A percentile compares a stretch with the other conserved stretches of the same genome.
These are phyloP conservation scores for Neonectria magnoliae DNA, from an alignment of 2,329 filamentous ascomycete species.

Conservation along the genomic window DNA sequence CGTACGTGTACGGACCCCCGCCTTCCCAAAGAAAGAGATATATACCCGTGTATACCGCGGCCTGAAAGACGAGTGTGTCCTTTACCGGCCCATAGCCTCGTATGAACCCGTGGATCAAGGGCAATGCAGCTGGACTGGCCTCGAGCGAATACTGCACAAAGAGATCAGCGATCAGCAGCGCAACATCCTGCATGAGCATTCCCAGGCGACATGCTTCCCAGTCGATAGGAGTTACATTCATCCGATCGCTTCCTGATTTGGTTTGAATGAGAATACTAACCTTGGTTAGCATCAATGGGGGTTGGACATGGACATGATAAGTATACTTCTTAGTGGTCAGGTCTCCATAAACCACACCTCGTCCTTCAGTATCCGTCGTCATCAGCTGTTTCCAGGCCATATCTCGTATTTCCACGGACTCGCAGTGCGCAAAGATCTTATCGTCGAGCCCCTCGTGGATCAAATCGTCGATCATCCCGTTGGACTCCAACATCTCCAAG, in stretches of 20 bases:
- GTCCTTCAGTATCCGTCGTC: background rate
- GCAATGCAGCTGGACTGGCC: background rate
- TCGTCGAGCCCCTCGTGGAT: background rate
- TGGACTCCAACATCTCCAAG: background rate
- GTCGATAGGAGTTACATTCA: too few species aligned
- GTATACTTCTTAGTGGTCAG: background rate
- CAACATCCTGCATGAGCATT: background rate
- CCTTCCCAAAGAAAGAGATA: background rate
- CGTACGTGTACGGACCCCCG: background rate
- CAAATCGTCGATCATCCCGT: background rate
- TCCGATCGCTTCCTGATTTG: too few species aligned
- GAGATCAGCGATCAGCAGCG: background rate
- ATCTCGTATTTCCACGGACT: background rate
- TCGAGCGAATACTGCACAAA: background rate
- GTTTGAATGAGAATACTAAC: background rate
- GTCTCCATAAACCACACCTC: background rate
- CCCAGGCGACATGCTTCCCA: too few species aligned
- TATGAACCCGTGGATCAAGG: background rate
- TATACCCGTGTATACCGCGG: background rate
- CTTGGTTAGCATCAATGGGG: background rate
- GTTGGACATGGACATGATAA: background rate
- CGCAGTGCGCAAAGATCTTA: background rate
- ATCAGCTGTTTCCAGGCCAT: background rate
- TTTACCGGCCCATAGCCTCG: background rate
- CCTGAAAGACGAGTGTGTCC: background rate